Evolutionary conservation across 1,284 basidiomycete species (phyloP), one percentile per base, ranked within the genome.

Genomic region (Wallemia hederae): DNA sequence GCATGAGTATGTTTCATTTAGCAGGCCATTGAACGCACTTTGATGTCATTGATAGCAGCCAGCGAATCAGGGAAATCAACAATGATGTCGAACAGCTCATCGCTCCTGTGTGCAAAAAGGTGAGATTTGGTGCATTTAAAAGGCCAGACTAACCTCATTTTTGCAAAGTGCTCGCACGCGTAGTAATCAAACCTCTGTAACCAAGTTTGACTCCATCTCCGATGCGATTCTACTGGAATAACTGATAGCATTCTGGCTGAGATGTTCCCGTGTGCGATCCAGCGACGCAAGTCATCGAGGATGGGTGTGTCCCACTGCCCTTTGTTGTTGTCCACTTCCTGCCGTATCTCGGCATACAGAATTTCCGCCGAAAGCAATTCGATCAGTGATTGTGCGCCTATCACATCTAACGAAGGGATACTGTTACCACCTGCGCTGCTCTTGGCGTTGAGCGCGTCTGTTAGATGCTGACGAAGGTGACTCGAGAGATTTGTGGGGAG

Each of bases 1-100:
- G 24, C 7, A 56, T 56, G 55, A 15, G 7, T 9, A 9, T 33
- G 31, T 33, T 33, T 33, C 31, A 33, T 2, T 24, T 25, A 60
- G 39, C 33, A 27, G n/a, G 22, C 29, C 9, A 61, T 61, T 26
- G n/a, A 49, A 66, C 73, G 28, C 64, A 85, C 83, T 71, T 80
- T 83, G 27, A 98, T 75, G 69, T 98, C 94, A 62, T 84, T 76
- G n/a, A 98, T 72, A 0, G 89, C 90, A 1, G 82, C 78, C 63
- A 75, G 74, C 0, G 91, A 94, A 62, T 89, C 84, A 0, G 94
- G 91, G 65, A 81, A 94, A 66, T 90, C 85, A 58, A 92, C 81
- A 62, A 98, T 91, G 62, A 98, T 92, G 65, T 94, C 88, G 67
- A 94, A 97, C 22, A 98, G 81, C 70, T 97, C 88, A 59, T 75